Conservation (phyloP, 768 basidiomycete genomes). For the Pisolithus microcarpus region DNA sequence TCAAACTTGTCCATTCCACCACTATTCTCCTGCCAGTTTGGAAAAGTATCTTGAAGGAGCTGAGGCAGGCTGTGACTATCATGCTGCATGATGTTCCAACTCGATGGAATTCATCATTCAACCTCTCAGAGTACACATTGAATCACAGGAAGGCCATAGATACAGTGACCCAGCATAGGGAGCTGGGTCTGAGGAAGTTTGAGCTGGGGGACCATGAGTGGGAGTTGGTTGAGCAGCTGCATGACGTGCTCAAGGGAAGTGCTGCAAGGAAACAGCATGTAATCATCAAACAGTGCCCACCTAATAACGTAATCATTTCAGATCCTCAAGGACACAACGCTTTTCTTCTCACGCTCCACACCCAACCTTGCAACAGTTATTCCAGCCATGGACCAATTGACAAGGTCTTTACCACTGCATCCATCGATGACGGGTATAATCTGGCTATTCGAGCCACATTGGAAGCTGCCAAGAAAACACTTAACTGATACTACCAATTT, state of each 20-base stretch:
- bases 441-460: conserved; percentile 6
- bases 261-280: not conserved
- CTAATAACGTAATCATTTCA: not conserved
- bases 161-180: conserved; percentile 7
- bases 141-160: conserved; percentile 19
- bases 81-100: conserved; percentile 10
- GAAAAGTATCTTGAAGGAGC: too few species aligned
- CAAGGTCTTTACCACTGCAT: too few species aligned
- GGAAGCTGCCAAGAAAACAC: conserved; percentile 13
- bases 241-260: conserved; percentile 12
- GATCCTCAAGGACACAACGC: conserved; percentile 17
- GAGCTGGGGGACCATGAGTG: conserved; percentile 15
- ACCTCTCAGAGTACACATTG: conserved; percentile 16
- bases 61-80: too few species aligned
- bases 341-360: not conserved
- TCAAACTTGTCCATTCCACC: too few species aligned
- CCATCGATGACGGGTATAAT: conserved; percentile 14
- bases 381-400: not conserved
- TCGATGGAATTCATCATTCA: conserved; percentile 13
- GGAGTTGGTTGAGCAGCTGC: conserved; percentile 17
- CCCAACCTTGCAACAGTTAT: not conserved
- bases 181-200: conserved; percentile 11
- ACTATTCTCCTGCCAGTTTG: too few species aligned
- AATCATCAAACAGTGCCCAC: not conserved
- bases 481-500: too few species aligned